Conservation (phyloP, 441 rosid genomes). For the Jatropha multifida region DNA sequence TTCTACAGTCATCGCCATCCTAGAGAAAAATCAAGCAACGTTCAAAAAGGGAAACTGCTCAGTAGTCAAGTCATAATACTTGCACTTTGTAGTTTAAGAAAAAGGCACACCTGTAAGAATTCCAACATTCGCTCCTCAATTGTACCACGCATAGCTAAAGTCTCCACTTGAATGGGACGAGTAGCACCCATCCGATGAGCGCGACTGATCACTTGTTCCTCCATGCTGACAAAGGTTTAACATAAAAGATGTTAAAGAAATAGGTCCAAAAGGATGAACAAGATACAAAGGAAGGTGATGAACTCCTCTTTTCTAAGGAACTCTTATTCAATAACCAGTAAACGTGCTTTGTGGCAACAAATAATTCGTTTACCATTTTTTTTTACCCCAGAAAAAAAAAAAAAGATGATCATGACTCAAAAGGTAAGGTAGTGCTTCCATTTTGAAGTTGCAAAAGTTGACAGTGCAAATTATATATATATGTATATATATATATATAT, state of each 20-base stretch:
- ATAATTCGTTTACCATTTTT: background rate
- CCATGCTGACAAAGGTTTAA: slow-evolving; percentile 60
- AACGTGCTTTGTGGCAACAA: background rate
- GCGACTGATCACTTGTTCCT: slow-evolving; percentile 97
- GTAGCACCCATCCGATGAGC: slow-evolving; percentile 99
- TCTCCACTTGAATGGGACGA: slow-evolving; percentile 87
- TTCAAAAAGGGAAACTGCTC: background rate
- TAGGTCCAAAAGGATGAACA: background rate
- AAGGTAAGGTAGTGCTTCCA: background rate
- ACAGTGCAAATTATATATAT: background rate
- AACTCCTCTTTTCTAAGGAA: background rate
- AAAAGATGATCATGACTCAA: background rate
- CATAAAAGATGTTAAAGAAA: background rate
- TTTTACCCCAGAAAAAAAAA: background rate
- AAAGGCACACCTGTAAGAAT: slow-evolving; percentile 60
- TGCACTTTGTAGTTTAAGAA: background rate
- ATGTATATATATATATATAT: too few relatives aligned
- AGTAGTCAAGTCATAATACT: background rate
- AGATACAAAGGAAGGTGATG: background rate
- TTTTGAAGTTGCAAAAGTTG: background rate
- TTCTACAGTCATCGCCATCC: slow-evolving; percentile 65
- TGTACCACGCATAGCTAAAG: slow-evolving; percentile 86
- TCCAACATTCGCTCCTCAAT: slow-evolving; percentile 93
- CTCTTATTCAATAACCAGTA: background rate
- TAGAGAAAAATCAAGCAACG: slow-evolving; percentile 23